These are phyloP conservation scores for Aspergillus sp. DNA, from an alignment of 2,329 filamentous ascomycete genomes.

Conservation along the genomic window DNA sequence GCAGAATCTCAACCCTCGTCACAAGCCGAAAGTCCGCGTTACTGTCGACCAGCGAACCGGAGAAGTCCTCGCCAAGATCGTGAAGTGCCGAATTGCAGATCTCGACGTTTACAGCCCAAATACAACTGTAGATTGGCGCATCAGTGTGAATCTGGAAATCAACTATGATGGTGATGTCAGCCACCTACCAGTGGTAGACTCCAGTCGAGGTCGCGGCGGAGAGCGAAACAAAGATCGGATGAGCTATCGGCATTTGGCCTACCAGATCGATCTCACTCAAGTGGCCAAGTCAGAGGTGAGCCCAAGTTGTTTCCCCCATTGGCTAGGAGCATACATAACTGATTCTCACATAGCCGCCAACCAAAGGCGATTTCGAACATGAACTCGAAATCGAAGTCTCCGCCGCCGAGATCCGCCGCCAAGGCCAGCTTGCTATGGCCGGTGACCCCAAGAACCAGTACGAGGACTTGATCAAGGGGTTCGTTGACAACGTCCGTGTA, in stretches of 20 bases:
- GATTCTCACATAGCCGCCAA: slow-evolving; percentile 21
- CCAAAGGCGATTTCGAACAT: slow-evolving; percentile 45
- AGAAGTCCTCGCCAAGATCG: slow-evolving; percentile 74
- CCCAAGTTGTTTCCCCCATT: neutral
- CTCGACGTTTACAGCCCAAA: slow-evolving; percentile 81
- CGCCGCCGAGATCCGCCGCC: slow-evolving; percentile 43
- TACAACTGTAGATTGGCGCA: slow-evolving; percentile 80
- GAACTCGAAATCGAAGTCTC: slow-evolving; percentile 52
- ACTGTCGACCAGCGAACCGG: slow-evolving; percentile 73
- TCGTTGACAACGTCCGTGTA: slow-evolving; percentile 50
- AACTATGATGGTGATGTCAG: slow-evolving; percentile 70
- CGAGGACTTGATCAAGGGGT: slow-evolving; percentile 47
- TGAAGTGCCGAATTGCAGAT: slow-evolving; percentile 86
- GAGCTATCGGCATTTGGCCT: slow-evolving; percentile 83
- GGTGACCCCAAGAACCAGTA: slow-evolving; percentile 43
- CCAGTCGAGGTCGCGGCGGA: slow-evolving; percentile 35
- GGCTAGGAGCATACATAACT: neutral
- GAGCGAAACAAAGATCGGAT: slow-evolving; percentile 85
- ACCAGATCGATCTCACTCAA: slow-evolving; percentile 90
- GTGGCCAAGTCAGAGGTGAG: slow-evolving; percentile 61
- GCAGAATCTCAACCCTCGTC: slow-evolving; percentile 58
- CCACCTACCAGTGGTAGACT: slow-evolving; percentile 47
- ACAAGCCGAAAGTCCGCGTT: slow-evolving; percentile 67
- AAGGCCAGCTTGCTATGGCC: slow-evolving; percentile 41
- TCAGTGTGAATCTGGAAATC: slow-evolving; percentile 95